These are phyloP conservation scores for Effrenium voratum DNA, from an alignment of 73 alveolate genomes.

Conservation along the genomic window DNA sequence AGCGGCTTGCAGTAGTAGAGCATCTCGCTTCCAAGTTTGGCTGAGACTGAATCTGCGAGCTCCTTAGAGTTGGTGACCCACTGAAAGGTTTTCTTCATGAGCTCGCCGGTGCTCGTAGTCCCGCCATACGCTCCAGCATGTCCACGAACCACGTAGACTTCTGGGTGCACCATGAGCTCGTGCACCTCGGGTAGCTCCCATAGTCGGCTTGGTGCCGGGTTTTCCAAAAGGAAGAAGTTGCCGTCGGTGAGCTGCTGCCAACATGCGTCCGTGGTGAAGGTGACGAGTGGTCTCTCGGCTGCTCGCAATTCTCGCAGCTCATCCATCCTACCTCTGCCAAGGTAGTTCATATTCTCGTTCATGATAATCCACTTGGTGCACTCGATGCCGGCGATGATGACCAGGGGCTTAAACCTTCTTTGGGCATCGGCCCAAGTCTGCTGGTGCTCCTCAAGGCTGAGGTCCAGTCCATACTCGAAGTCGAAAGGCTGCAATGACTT, in stretches of 20 bases:
- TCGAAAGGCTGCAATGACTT: neutral
- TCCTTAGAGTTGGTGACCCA: neutral
- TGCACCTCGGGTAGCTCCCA: neutral
- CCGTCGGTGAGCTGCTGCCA: neutral
- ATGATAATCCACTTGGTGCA: neutral
- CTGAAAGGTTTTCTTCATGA: neutral
- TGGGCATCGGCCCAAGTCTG: neutral
- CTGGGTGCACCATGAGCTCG: neutral
- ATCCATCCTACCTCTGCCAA: neutral
- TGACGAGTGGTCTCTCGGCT: neutral
- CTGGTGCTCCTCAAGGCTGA: neutral
- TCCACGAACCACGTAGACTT: neutral
- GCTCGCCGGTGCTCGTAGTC: neutral
- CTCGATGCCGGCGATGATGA: neutral
- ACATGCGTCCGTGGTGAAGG: neutral
- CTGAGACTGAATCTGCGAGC: neutral
- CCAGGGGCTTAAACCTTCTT: neutral
- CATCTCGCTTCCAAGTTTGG: neutral
- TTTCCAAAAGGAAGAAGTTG: neutral
- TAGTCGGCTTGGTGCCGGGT: neutral
- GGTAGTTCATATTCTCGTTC: neutral
- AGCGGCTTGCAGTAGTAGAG: neutral
- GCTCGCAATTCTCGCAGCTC: neutral
- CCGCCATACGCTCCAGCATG: neutral
- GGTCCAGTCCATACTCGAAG: neutral